phyloP scores from a whole-genome alignment of 1,284 basidiomycete species.

The Coniferiporia weirii region DNA sequence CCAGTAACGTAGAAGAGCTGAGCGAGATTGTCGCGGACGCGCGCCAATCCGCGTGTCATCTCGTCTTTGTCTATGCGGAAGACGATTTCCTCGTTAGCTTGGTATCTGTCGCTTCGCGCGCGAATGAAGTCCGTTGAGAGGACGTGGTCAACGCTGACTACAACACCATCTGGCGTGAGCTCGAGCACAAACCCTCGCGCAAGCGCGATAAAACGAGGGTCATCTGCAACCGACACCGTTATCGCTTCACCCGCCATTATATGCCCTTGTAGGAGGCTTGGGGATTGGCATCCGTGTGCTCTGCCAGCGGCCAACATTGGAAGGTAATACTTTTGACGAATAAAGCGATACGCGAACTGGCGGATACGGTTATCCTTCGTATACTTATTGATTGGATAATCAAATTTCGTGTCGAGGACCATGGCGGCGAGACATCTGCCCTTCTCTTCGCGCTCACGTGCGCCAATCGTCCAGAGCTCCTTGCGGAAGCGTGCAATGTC shows the following conservation, averaged over 20 bases:
- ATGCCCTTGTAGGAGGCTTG: conserved; percentile 66
- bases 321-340: conserved; percentile 31
- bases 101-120: conserved; percentile 11
- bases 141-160: conserved; percentile 78
- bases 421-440: conserved; percentile 82
- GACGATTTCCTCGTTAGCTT: conserved; percentile 33
- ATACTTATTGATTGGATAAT: conserved; percentile 22
- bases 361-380: conserved; percentile 41
- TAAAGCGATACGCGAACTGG: conserved; percentile 61
- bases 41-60: conserved; percentile 78
- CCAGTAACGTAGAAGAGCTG: conserved; percentile 82
- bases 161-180: conserved; percentile 59
- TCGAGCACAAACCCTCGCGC: conserved; percentile 80
- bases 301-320: conserved; percentile 12
- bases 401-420: conserved; percentile 49
- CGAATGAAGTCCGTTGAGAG: conserved; percentile 52
- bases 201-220: conserved; percentile 79
- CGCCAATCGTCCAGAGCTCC: conserved; percentile 92
- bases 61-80: conserved; percentile 97
- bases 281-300: conserved; percentile 15
- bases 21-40: conserved; percentile 87
- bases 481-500: conserved; percentile 79
- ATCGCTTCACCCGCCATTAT: conserved; percentile 80
- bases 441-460: conserved; percentile 68
- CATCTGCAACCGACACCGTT: conserved; percentile 66